Conservation (phyloP, 106 monocot species). For the Apostasia shenzhenica region DNA sequence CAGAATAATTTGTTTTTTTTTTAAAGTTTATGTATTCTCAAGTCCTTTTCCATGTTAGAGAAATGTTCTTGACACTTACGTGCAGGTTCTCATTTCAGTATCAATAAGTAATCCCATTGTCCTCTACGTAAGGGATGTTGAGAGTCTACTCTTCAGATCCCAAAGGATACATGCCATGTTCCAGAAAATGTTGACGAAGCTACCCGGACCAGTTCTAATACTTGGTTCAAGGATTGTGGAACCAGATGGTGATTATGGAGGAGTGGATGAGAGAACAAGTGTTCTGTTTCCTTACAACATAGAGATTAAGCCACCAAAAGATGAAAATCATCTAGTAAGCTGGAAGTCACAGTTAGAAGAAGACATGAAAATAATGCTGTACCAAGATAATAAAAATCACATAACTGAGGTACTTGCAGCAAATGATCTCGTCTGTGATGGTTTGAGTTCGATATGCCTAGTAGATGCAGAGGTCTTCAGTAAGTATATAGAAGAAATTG, state of each 20-base stretch:
- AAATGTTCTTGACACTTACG: background rate
- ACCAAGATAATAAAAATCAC: constrained; percentile 75
- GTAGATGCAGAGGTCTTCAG: constrained; percentile 52
- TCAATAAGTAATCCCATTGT: constrained; percentile 61
- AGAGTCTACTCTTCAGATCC: constrained; percentile 50
- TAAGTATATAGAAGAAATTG: constrained; percentile 80
- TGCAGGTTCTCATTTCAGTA: constrained; percentile 52
- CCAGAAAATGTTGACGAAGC: constrained; percentile 50
- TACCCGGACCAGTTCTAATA: constrained; percentile 55
- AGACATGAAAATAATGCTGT: constrained; percentile 71
- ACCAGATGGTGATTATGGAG: constrained; percentile 22
- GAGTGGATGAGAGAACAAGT: constrained; percentile 46
- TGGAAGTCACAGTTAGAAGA: constrained; percentile 83
- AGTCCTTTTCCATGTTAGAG: no score
- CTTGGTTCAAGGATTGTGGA: constrained; percentile 67
- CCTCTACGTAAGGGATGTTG: constrained; percentile 73
- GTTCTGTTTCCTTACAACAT: constrained; percentile 72
- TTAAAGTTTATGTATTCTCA: no score
- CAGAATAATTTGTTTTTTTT: no score
- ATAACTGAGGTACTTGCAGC: constrained; percentile 62
- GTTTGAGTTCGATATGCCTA: constrained; percentile 59
- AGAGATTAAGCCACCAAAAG: constrained; percentile 70
- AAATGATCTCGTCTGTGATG: constrained; percentile 84
- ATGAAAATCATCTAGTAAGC: constrained; percentile 49
- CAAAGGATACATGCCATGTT: constrained; percentile 52